Evolutionary conservation across 495 filamentous ascomycete species (phyloP).

Genomic region (Penicillium silybi): DNA sequence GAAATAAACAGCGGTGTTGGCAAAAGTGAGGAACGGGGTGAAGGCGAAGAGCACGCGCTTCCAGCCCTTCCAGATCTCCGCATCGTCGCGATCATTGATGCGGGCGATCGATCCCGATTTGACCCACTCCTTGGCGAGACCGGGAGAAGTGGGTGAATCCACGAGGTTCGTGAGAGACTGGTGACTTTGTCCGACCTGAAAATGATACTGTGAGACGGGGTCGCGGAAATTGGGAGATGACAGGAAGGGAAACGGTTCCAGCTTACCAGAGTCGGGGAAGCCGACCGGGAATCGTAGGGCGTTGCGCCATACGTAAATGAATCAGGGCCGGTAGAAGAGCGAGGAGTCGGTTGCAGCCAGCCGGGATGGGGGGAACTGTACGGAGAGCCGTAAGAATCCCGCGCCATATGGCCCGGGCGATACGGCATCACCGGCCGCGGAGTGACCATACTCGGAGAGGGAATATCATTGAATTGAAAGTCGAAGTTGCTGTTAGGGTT

Average conservation of each 20-base stretch:
- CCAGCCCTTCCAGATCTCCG: conserved; percentile 40
- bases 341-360: conserved; percentile 19
- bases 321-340: conserved; percentile 17
- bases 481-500: conserved; percentile 12
- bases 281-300: conserved; percentile 27
- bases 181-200: conserved; percentile 21
- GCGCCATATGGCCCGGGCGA: conserved; percentile 17
- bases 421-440: conserved; percentile 20
- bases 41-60: conserved; percentile 35
- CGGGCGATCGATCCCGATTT: conserved; percentile 32
- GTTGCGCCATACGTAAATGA: conserved; percentile 9
- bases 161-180: conserved; percentile 27
- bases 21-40: conserved; percentile 35
- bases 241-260: not conserved
- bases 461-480: conserved; percentile 11
- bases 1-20: conserved; percentile 34
- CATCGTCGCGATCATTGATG: conserved; percentile 38
- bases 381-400: conserved; percentile 4
- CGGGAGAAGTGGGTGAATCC: conserved; percentile 17
- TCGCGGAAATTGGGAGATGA: not conserved
- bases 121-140: conserved; percentile 32
- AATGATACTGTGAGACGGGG: conserved; percentile 15
- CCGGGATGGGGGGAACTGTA: conserved; percentile 7
- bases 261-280: conserved; percentile 29
- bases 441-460: not conserved